phyloP scores from a whole-genome alignment of 495 filamentous ascomycete species.

The Pseudevernia furfuracea region DNA sequence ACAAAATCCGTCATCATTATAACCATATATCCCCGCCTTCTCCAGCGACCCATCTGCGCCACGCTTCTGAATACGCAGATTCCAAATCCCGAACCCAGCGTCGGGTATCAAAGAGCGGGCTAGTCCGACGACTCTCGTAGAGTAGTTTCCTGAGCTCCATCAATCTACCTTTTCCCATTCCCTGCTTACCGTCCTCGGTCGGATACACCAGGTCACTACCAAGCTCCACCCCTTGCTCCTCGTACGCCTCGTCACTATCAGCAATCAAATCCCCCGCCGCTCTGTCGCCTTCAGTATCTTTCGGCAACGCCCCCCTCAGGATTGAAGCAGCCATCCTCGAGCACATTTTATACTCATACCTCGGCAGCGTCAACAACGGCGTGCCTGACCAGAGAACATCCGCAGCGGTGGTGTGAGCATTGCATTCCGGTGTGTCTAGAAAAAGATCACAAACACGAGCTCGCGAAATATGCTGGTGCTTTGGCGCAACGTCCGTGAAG shows the following conservation, averaged over 20 bases:
- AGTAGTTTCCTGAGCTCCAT: slow-evolving; percentile 70
- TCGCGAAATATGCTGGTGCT: slow-evolving; percentile 87
- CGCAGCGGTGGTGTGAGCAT: slow-evolving; percentile 94
- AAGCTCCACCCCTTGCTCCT: slow-evolving; percentile 67
- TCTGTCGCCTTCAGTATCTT: slow-evolving; percentile 51
- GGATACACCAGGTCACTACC: slow-evolving; percentile 60
- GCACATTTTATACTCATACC: slow-evolving; percentile 98
- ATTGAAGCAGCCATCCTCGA: slow-evolving; percentile 96
- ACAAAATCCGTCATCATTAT: slow-evolving; percentile 12
- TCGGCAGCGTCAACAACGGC: slow-evolving; percentile 85
- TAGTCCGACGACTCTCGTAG: slow-evolving; percentile 72
- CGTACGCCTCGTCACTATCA: slow-evolving; percentile 68
- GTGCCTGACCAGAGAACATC: slow-evolving; percentile 96
- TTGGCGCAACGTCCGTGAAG: slow-evolving; percentile 96
- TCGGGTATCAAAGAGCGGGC: slow-evolving; percentile 81
- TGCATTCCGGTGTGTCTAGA: slow-evolving; percentile 95
- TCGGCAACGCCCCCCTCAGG: slow-evolving; percentile 78
- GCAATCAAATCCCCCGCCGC: slow-evolving; percentile 74
- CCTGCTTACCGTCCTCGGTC: slow-evolving; percentile 38
- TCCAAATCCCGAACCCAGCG: slow-evolving; percentile 93
- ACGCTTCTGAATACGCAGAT: slow-evolving; percentile 78
- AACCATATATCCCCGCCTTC: slow-evolving; percentile 84
- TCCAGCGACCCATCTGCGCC: slow-evolving; percentile 77
- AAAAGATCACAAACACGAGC: slow-evolving; percentile 91
- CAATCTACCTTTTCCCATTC: slow-evolving; percentile 58